Base-by-base conservation (phyloP, 139 green algal genomes). In the Chlamydomonas asymmetrica region DNA sequence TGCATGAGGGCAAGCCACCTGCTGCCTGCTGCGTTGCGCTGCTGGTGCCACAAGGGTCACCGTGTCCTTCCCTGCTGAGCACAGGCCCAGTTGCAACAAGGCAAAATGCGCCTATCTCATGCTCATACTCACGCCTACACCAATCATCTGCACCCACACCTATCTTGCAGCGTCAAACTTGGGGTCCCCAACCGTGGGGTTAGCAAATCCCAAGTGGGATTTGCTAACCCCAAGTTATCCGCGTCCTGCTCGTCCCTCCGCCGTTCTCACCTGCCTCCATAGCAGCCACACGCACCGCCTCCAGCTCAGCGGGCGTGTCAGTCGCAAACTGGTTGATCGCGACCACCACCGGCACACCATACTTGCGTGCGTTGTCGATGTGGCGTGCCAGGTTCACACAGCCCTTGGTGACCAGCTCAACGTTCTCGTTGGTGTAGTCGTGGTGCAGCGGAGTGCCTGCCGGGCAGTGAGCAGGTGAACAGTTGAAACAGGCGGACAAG, bases 281-380 rank as follows among this genome's bases (percentile, higher is more conserved):
- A 0, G 85, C 82, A 13, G 79, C 81, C 5, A 39, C 1, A 4
- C 63, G 48, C n/a, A 89, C 80, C 10, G 84, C 81, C 35, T 84
- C 86, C 59, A 98, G 85, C 83, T 98, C 95, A 2, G 85, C 87
- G 18, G 89, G 74, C 7, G 92, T 93, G 88, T 98, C 95, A 25
- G 75, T 90, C 29, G 92, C 89, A 82, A 98, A 98, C 35, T 85
- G 83, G 85, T 99, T 99, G 75, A 99, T 86, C 9, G 93, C 95
- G 20, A 98, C 92, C 23, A 98, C 93, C n/a, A 97, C 94, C 1
- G 92, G 91, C n/a, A 98, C 85, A 45, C 93, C 94, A 66, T 95
- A 99, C 77, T 86, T 85, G 10, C 54, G 54, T 0, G 88, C 86
- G 86, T 99, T 99, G 38, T 87, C 39, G 16, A 99, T 91, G 85